phyloP scores from a whole-genome alignment of 2,329 filamentous ascomycete genomes.

The Aurifilum marmelostoma region DNA sequence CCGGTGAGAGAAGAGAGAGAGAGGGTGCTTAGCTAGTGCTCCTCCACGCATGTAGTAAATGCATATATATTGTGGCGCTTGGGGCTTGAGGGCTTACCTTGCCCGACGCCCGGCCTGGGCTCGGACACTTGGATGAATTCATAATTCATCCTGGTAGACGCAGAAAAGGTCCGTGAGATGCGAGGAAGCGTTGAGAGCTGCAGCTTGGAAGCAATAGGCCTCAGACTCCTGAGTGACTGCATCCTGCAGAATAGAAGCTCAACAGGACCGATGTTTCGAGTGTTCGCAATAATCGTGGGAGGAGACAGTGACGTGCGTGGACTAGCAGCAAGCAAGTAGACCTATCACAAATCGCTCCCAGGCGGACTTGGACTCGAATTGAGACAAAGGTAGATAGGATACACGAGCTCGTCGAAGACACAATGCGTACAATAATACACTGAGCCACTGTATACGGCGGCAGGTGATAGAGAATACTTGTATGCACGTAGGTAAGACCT shows the following conservation, averaged over 20 bases:
- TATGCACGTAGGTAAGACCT: not conserved
- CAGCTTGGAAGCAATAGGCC: slow-evolving; percentile 64
- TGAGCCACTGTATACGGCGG: too few relatives aligned
- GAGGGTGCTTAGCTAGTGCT: slow-evolving; percentile 12
- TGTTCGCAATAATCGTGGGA: not conserved
- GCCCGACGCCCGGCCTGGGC: slow-evolving; percentile 85
- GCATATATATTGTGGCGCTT: not conserved
- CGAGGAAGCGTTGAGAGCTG: slow-evolving; percentile 60
- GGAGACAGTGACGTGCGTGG: not conserved
- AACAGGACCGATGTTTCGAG: not conserved
- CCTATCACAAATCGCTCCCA: not conserved
- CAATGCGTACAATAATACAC: too few relatives aligned
- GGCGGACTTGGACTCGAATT: not conserved
- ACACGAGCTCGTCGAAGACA: not conserved
- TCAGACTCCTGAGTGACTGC: slow-evolving; percentile 61
- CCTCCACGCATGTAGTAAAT: slow-evolving; percentile 1
- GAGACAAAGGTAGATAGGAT: not conserved
- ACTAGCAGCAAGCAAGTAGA: not conserved
- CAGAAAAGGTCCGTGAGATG: slow-evolving; percentile 56
- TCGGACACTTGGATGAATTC: slow-evolving; percentile 82
- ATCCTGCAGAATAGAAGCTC: slow-evolving; percentile 37
- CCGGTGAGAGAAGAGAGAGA: not conserved
- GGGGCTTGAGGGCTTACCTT: slow-evolving; percentile 62
- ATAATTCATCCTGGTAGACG: slow-evolving; percentile 56
- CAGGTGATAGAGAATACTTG: not conserved